phyloP scores from a whole-genome alignment of 225 moss, liverwort and hornwort genomes.

The Rhytidiadelphus loreus region DNA sequence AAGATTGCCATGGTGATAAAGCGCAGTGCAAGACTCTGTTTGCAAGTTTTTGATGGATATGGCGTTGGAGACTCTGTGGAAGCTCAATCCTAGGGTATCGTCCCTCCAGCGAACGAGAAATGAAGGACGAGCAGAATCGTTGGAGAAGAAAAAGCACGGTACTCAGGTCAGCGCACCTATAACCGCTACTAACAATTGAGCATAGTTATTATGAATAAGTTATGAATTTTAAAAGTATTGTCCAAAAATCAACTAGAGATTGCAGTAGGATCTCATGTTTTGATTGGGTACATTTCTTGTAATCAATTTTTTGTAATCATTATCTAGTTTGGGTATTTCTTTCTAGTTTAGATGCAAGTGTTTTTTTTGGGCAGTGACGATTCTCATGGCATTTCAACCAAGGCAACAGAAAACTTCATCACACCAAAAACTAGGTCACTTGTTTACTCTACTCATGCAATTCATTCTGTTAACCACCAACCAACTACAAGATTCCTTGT shows the following conservation, averaged over 20 bases:
- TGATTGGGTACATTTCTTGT: not conserved
- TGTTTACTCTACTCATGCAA: not conserved
- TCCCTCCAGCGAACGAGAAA: not conserved
- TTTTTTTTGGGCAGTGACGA: not conserved
- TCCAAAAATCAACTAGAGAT: not conserved
- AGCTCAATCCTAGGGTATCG: not conserved
- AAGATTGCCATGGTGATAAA: not conserved
- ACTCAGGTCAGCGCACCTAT: not conserved
- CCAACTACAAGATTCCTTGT: not conserved
- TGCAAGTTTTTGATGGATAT: not conserved
- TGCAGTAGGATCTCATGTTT: not conserved
- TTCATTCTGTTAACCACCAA: not conserved
- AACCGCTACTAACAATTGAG: not conserved
- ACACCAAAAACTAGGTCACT: not conserved
- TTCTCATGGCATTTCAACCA: not conserved
- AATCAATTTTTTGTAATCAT: not conserved
- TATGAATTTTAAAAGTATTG: not conserved
- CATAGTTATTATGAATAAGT: not conserved
- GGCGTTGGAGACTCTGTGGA: too few relatives aligned
- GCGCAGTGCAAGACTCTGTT: not conserved
- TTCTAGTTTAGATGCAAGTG: too few relatives aligned
- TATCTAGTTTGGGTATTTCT: not conserved
- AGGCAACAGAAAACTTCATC: not conserved
- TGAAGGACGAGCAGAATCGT: not conserved
- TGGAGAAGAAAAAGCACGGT: not conserved